phyloP scores from a whole-genome alignment of 2,329 filamentous ascomycete genomes.

The Diaporthe sp. region DNA sequence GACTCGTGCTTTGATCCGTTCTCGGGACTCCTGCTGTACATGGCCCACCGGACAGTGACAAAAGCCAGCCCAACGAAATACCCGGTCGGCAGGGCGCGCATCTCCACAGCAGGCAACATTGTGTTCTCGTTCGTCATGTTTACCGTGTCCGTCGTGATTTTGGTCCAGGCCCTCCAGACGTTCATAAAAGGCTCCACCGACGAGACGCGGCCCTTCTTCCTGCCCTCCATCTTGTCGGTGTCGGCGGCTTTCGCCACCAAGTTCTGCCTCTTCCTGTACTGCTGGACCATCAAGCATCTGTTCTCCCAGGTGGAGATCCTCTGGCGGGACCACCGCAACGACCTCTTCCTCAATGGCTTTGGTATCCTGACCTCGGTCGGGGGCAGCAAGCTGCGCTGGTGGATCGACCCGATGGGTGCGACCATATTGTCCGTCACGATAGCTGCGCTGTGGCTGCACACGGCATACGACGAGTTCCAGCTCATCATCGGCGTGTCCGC shows the following conservation, averaged over 20 bases:
- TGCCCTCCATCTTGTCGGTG: constrained; percentile 89
- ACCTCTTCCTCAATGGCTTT: constrained; percentile 93
- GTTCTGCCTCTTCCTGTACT: constrained; percentile 86
- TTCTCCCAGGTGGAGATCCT: constrained; percentile 93
- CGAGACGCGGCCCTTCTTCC: constrained; percentile 76
- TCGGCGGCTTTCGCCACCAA: constrained; percentile 88
- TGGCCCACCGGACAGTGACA: constrained; percentile 89
- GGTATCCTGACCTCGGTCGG: constrained; percentile 91
- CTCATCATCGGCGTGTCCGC: constrained; percentile 91
- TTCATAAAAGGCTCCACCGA: constrained; percentile 66
- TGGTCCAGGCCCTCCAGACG: constrained; percentile 86
- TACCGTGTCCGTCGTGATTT: constrained; percentile 89
- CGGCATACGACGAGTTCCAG: constrained; percentile 90
- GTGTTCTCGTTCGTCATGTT: constrained; percentile 97
- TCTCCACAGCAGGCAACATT: constrained; percentile 96
- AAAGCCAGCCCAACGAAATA: constrained; percentile 88
- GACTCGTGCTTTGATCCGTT: constrained; percentile 94
- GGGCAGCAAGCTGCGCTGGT: constrained; percentile 90
- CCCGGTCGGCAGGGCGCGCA: constrained; percentile 90
- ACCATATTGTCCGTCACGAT: constrained; percentile 88
- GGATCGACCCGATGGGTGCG: constrained; percentile 94
- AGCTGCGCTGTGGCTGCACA: constrained; percentile 83
- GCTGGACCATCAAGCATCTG: constrained; percentile 89
- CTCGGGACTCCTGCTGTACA: constrained; percentile 87
- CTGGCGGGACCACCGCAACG: constrained; percentile 97